Base-by-base conservation (phyloP, 2,329 filamentous ascomycete species). In the Penicillium sclerotigenum region DNA sequence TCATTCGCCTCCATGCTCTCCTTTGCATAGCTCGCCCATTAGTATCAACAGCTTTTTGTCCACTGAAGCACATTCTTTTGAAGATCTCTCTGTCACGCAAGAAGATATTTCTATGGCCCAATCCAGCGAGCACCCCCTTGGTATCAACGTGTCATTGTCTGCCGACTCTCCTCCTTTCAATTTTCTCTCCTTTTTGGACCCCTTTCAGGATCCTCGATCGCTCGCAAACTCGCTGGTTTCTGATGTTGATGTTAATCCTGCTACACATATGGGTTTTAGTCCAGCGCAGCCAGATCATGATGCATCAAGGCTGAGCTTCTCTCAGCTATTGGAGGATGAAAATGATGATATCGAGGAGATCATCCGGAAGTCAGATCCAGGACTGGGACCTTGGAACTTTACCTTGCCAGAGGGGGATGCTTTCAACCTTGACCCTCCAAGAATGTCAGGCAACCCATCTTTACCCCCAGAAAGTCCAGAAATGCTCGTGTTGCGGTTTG, bases 401-500 rank as follows among this genome's bases (percentile, higher is more conserved):
- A 67, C 66, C 7, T 56, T 75, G 14, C 65, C 73, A 1, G 77
- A 73, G 1, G 71, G 72, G n/a, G 63, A 65, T 64, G 6, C 73
- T 71, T 48, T 73, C 70, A 4, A 74, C 67, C 6, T 69, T 59
- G 41, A 75, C 68, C 6, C 74, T 67, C 61, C 62, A 31, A 66
- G 67, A 28, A 69, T 82, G 5, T 76, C 78, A 41, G 68, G 68
- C 22, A 76, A 81, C 53, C 81, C 81, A 5, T 71, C 73, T n/a
- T 71, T 85, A 28, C 71, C 76, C 53, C 68, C 76, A 33, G 77
- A 75, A 36, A 84, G 83, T 53, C 79, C 81, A 10, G 86, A 88
- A 60, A 83, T 84, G 76, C 73, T 89, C 22, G 81, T 84, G 48
- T 69, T 83, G 48, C 80, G 84, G 26, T 89, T 87, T 64, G 83